Evolutionary conservation across 116 monocot genomes (phyloP), one percentile per base, ranked within the genome.

Genomic region (Cymodocea nodosa): DNA sequence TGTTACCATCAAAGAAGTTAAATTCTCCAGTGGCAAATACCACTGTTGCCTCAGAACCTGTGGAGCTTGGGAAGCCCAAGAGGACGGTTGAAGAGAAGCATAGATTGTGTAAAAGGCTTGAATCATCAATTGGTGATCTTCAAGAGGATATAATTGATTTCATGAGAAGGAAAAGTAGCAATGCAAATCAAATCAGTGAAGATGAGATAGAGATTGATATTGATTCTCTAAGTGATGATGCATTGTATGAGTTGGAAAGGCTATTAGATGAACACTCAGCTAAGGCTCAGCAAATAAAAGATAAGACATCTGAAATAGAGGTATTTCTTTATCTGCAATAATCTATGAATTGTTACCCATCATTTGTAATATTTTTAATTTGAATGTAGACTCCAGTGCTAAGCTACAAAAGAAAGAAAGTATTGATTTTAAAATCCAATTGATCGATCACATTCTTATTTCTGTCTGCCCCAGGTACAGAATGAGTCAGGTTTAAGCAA

Each of bases 141-240:
- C 90, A 87, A n/a, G 79, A 81, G 3, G 59, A 77, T 25, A 82
- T 94, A 18, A 51, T 87, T 24, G 78, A 90, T 16, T 87, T 87
- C 50, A 44, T 89, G 57, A 84, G 75, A 66, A 71, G 54, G 51
- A 71, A 86, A 20, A 66, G 62, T 70, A 65, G 68, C 22, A 66
- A 62, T 62, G 71, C 60, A 13, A 73, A 66, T 51, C 80, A 81
- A 39, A 52, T 62, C 25, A 63, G 65, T 64, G 89, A 79, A n/a
- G 86, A 89, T 59, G 89, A 89, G 39, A 80, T 89, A 55, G 89
- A 86, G 66, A 80, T 89, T 71, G 89, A 94, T 68, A 77, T 94
- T 55, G 79, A 79, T 77, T 71, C 78, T 15, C 73, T 87, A 37
- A 71, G 74, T 51, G 87, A 89, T 74, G 78, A 75, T 25, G 67